Base-by-base conservation (phyloP, 1,284 basidiomycete species). In the Cryptococcus jaspeensis region DNA sequence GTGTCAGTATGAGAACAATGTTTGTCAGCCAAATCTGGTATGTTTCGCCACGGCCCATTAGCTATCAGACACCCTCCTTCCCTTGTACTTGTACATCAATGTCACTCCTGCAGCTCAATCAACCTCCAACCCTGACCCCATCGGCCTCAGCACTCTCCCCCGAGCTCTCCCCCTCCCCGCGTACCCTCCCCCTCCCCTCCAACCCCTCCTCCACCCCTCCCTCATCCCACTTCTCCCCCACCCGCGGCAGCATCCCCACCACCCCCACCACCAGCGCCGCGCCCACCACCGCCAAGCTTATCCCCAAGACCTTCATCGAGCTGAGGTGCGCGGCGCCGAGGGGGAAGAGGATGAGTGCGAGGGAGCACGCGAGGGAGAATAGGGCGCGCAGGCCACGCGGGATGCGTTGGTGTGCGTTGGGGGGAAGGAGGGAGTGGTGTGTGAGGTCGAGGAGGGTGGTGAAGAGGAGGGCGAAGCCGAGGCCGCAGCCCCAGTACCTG, bases 401-500 rank as follows among this genome's bases (percentile, higher is more conserved):
- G 32, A 47, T 39, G 12, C 35, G 35, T 32, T 32, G 28, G 28
- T 32, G 28, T n/a, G 48, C 16, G 13, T 16, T 8, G 5, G 7
- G 5, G 11, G 48, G 38, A 20, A 37, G n/a, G n/a, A 73, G 56
- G 38, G 68, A 55, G 32, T 66, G 62, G 59, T 79, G 78, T 22
- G 70, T 61, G 20, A 69, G 50, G 42, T 78, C 77, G 54, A 79
- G 69, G 2, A 66, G 49, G 8, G 69, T 70, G 50, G 76, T 72
- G 39, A 63, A 74, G n/a, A 76, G 46, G 22, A 78, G 28, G 1
- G 73, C 65, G 20, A 67, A 66, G 9, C 76, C 77, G 0, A 79
- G 65, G 0, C 78, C 78, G 11, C 65, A 66, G 23, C 74, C 72
- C 66, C 78, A 79, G 62, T 73, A 78, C 75, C 74, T 62, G 25